Conservation (phyloP, 2,329 filamentous ascomycete genomes). For the Fusarium cyanostomum region DNA sequence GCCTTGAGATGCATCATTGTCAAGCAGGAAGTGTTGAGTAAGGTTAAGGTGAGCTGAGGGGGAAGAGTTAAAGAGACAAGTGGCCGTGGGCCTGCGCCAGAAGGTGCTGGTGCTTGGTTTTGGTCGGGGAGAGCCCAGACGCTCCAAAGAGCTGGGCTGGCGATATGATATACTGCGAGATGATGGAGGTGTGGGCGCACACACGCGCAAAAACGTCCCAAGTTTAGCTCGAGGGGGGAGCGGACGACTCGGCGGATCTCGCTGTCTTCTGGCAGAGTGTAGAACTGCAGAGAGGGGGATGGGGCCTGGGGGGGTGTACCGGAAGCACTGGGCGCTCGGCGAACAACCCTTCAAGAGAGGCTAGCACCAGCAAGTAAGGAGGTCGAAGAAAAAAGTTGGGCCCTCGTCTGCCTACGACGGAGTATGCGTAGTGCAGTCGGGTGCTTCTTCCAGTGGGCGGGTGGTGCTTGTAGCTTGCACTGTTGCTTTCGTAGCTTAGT, state of each 20-base stretch:
- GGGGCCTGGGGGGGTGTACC: conserved; percentile 32
- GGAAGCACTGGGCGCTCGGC: conserved; percentile 33
- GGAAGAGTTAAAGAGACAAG: conserved; percentile 19
- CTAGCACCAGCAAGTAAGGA: conserved; percentile 39
- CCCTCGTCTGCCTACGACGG: conserved; percentile 32
- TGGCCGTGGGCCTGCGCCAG: conserved; percentile 31
- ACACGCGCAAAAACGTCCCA: conserved; percentile 42
- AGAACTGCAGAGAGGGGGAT: conserved; percentile 19
- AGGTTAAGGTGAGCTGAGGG: conserved; percentile 6
- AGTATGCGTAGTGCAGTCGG: conserved; percentile 19
- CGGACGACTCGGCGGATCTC: conserved; percentile 39
- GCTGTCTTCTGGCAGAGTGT: conserved; percentile 24
- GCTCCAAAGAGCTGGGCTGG: conserved; percentile 42
- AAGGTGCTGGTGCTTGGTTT: conserved; percentile 36
- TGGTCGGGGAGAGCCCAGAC: conserved; percentile 36
- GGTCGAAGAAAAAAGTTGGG: conserved; percentile 34
- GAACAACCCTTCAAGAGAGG: conserved; percentile 31
- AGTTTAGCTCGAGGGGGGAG: conserved; percentile 39
- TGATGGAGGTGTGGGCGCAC: conserved; percentile 43
- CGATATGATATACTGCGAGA: conserved; percentile 43
- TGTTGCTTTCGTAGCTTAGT: conserved; percentile 1
- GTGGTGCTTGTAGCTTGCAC: conserved; percentile 3
- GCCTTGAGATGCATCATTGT: conserved; percentile 42
- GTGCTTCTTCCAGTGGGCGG: conserved; percentile 19
- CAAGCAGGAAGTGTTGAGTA: conserved; percentile 19